Conservation (phyloP, 208 protist species). For the Acanthamoeba royreba region DNA sequence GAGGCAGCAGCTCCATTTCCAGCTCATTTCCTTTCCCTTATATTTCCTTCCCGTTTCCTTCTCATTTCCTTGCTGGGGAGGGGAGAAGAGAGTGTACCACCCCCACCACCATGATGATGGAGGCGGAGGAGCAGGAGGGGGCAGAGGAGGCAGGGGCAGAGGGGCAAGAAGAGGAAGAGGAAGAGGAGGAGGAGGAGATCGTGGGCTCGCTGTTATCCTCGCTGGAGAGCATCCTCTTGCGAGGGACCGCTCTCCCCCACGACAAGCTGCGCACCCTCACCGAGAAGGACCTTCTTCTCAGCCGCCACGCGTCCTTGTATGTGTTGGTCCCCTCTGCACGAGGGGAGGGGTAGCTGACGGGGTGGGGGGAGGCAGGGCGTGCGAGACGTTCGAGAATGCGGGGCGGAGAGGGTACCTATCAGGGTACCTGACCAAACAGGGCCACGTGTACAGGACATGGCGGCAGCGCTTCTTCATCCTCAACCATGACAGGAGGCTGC, state of each 20-base stretch:
- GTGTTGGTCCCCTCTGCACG: not conserved
- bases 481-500: not conserved
- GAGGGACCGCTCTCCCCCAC: not conserved
- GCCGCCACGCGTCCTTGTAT: not conserved
- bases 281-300: not conserved
- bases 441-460: not conserved
- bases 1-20: too few species aligned
- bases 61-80: too few species aligned
- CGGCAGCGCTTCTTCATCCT: conserved; percentile 10
- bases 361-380: not conserved
- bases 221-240: not conserved
- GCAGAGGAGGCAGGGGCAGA: too few species aligned
- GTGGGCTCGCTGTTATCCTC: not conserved
- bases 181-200: not conserved
- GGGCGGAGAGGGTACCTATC: not conserved
- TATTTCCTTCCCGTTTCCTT: too few species aligned
- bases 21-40: too few species aligned
- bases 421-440: not conserved
- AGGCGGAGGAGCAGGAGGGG: too few species aligned
- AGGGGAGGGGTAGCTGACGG: too few species aligned
- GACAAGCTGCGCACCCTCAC: not conserved
- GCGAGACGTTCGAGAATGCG: not conserved
- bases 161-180: not conserved
- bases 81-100: too few species aligned
- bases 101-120: too few species aligned